Conservation (phyloP, 169 alveolate genomes). For the Eimeria praecox region DNA sequence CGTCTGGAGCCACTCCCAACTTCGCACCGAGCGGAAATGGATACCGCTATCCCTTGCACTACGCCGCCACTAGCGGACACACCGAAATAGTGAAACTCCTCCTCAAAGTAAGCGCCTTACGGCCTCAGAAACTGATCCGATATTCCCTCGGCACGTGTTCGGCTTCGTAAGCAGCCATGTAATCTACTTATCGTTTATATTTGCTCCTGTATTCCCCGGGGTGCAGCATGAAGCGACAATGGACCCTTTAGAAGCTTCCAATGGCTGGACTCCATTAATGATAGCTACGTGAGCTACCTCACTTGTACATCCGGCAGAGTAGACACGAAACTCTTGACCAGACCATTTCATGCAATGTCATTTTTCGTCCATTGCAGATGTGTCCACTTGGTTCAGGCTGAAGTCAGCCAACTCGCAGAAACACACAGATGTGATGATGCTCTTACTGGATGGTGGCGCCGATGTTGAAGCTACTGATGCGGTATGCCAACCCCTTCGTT, state of each 20-base stretch:
- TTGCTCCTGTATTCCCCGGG: neutral
- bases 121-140: neutral
- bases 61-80: constrained; percentile 68
- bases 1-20: constrained; percentile 78
- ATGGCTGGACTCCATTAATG: constrained; percentile 81
- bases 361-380: neutral
- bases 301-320: neutral
- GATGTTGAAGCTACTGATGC: constrained; percentile 58
- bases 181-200: too few relatives aligned
- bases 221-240: constrained; percentile 74
- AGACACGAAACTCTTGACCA: neutral
- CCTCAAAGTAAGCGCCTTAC: constrained; percentile 39
- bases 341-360: neutral
- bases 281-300: constrained; percentile 77
- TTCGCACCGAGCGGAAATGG: constrained; percentile 53
- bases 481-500: constrained; percentile 1
- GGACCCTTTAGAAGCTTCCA: constrained; percentile 76
- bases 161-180: neutral
- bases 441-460: constrained; percentile 39
- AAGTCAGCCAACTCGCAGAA: constrained; percentile 43
- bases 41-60: constrained; percentile 75
- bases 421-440: constrained; percentile 63
- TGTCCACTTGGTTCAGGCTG: constrained; percentile 41
- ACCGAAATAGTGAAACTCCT: constrained; percentile 73
- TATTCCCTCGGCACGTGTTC: neutral